A percentile compares a stretch with the other conserved stretches of the same genome.
These are phyloP conservation scores for Ustilago nuda DNA, from an alignment of 1,284 basidiomycete genomes.

Conservation along the genomic window DNA sequence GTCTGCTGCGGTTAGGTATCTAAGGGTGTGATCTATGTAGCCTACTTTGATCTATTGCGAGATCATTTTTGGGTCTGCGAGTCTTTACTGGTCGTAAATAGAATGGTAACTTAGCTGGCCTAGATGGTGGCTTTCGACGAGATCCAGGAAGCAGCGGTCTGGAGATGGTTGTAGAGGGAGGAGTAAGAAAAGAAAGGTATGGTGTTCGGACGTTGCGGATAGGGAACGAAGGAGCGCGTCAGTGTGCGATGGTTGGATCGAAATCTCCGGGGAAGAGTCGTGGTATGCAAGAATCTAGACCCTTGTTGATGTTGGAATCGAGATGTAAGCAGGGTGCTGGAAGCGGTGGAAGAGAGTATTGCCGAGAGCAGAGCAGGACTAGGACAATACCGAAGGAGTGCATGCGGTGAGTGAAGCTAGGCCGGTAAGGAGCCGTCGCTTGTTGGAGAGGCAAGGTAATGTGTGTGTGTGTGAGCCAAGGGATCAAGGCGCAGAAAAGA, in stretches of 20 bases:
- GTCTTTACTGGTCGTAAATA: neutral
- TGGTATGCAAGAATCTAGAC: neutral
- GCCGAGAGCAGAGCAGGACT: neutral
- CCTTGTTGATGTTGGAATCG: neutral
- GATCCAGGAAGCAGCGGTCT: neutral
- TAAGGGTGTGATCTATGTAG: neutral
- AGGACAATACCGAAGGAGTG: neutral
- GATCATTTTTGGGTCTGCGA: slow-evolving; percentile 4
- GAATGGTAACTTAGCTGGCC: neutral
- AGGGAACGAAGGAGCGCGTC: neutral
- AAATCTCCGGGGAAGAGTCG: neutral
- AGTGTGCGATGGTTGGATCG: neutral
- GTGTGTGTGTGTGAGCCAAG: neutral
- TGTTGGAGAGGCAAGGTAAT: slow-evolving; percentile 1
- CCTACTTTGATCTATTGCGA: neutral
- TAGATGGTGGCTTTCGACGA: neutral
- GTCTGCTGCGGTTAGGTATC: neutral
- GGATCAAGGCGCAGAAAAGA: neutral
- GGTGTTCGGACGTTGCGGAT: neutral
- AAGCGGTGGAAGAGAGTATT: neutral
- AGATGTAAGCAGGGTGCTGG: neutral
- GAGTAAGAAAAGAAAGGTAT: neutral
- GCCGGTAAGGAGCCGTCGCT: slow-evolving; percentile 5
- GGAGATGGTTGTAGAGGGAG: neutral
- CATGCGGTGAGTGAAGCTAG: neutral